These are phyloP conservation scores for Eustoma russellianum DNA, from an alignment of 257 asterid genomes.

Conservation along the genomic window DNA sequence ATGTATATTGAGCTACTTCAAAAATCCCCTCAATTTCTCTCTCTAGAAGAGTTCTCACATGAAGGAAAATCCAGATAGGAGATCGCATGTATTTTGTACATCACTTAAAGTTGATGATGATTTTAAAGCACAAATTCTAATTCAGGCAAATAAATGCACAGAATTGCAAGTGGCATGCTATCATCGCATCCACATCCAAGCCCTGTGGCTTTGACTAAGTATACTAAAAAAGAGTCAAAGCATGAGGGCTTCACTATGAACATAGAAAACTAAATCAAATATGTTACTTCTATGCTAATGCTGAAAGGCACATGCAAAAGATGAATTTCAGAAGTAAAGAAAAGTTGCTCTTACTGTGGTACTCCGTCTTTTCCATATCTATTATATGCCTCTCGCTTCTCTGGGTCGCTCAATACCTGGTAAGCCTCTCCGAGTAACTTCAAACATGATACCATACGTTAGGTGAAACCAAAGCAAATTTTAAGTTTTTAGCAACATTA, in stretches of 20 bases:
- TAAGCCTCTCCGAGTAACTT: constrained; percentile 85
- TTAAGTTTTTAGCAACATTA: not conserved
- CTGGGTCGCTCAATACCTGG: constrained; percentile 74
- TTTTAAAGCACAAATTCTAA: no score
- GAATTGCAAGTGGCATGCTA: no score
- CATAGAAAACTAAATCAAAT: not conserved
- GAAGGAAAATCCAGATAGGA: no score
- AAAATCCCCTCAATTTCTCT: no score
- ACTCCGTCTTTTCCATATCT: constrained; percentile 60
- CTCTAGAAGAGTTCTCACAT: no score
- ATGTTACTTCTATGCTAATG: not conserved
- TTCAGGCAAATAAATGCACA: no score
- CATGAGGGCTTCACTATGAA: not conserved
- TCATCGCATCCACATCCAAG: not conserved
- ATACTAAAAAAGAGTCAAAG: not conserved
- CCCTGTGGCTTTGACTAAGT: not conserved
- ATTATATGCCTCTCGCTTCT: constrained; percentile 57
- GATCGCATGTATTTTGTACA: no score
- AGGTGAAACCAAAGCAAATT: not conserved
- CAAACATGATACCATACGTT: constrained; percentile 8
- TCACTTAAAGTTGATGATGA: no score
- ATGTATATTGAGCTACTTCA: no score
- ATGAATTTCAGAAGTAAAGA: not conserved
- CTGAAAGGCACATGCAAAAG: not conserved
- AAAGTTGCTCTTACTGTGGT: constrained; percentile 35